Base-by-base conservation (phyloP, 371 early-diverging fungal genomes). In the Blastocladiella emersonii region DNA sequence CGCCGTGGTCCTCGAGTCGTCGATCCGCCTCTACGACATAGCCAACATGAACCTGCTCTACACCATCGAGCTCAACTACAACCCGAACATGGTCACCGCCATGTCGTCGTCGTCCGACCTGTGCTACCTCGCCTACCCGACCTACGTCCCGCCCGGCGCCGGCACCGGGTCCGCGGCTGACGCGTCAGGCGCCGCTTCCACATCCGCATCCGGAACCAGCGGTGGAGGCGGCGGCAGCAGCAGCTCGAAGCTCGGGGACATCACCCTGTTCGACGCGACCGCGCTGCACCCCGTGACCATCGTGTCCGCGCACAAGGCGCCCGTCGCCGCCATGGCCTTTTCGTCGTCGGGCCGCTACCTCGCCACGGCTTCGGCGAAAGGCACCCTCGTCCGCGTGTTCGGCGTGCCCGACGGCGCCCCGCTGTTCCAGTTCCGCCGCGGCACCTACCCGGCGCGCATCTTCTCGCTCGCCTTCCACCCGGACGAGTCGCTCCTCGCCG, bases 291-390 rank as follows among this genome's bases (percentile, higher is more conserved):
- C 90, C 6, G 88, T 92, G 49, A 91, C 88, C 65, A 89, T 94
- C 63, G 85, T 95, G 32, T 89, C 89, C 66, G 98, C 98, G 0
- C 96, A 96, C 71, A 95, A 95, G 74, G 83, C 83, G 21, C 85
- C 92, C 1, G 75, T 95, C 25, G 82, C 87, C 51, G 85, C 82
- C 65, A 74, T 97, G 56, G 79, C 84, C 5, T 93, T 93, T 74
- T 92, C 87, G 73, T 79, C 81, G 32, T 90, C 93, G 41, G 97
- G 98, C 23, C 90, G 90, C 0, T 71, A 92, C 72, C 72, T 96
- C n/a, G 98, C 94, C 27, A 96, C 95, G 3, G 86, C 94, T 10
- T 89, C 90, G 70, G 95, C 95, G 67, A 95, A 93, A 87, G 98
- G 98, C 2, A 98, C 98, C 1, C 90, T 98, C 2, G 92, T 98